Base-by-base conservation (phyloP, 1,284 basidiomycete genomes). In the Fomes fomentarius region DNA sequence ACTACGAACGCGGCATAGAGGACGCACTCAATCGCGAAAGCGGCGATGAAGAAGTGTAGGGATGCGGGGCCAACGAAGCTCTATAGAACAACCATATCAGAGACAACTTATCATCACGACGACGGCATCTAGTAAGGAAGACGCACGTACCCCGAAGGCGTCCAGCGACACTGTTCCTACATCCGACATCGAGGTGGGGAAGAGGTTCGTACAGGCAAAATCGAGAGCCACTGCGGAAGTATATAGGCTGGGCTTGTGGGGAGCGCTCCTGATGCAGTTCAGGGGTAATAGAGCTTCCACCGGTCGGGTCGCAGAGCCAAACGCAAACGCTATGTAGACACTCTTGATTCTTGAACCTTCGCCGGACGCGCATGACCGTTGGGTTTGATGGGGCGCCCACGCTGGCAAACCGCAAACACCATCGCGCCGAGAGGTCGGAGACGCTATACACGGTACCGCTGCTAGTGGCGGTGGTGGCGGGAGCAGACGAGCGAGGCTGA, bases 341-440 rank as follows among this genome's bases (percentile, higher is more conserved):
- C 22, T 14, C 14, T 37, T 33, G 19, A 51, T 25, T 38, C 34
- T n/a, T 38, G n/a, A 30, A 41, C 26, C 35, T 42, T 24, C 24
- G 7, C 9, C 11, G 14, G 30, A n/a, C 26, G 26, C 52, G 39
- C 52, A 53, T 53, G 52, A 48, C 46, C 52, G 31, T 40, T 53
- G 34, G 34, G 52, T 53, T 48, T 53, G 52, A 53, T 53, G 34
- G 37, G 14, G n/a, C 46, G 35, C 52, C 52, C 40, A 43, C 52
- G 33, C 17, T 4, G n/a, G n/a, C 14, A n/a, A 28, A n/a, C 10
- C 12, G 15, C 35, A 17, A n/a, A 10, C 40, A 41, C 40, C 22
- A 11, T 28, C 21, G n/a, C 11, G n/a, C 37, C 47, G 37, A 40
- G 21, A 30, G 25, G 25, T 10, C 47, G 47, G 37, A 28, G 11